A percentile compares a stretch with the other conserved stretches of the same genome.
Conservation (phyloP, 2,329 filamentous ascomycete species). For the Alternaria consortialis region DNA sequence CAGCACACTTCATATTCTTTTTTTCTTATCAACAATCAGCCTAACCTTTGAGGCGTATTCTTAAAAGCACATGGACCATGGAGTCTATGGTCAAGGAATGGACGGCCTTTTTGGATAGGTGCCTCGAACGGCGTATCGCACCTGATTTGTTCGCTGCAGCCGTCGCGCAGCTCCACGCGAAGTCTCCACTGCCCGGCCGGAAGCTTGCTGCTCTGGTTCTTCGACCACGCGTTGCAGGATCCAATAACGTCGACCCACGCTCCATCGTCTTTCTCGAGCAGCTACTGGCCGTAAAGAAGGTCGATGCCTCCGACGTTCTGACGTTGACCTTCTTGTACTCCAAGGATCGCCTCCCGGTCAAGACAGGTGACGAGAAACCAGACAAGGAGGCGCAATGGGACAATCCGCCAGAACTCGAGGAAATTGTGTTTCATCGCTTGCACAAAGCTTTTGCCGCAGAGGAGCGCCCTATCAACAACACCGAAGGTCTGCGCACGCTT, state of each 20-base stretch:
- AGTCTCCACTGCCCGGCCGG: constrained; percentile 46
- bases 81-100: constrained; percentile 47
- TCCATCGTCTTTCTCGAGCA: constrained; percentile 48
- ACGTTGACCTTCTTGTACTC: constrained; percentile 45
- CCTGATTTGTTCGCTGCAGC: constrained; percentile 46
- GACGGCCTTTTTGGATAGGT: constrained; percentile 46
- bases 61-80: constrained; percentile 38
- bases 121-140: constrained; percentile 44
- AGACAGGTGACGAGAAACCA: constrained; percentile 27
- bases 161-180: constrained; percentile 43
- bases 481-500: constrained; percentile 44
- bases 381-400: constrained; percentile 38
- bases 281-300: constrained; percentile 41
- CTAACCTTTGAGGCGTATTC: background rate
- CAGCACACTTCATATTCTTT: constrained; percentile 10
- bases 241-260: constrained; percentile 46
- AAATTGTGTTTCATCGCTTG: constrained; percentile 49
- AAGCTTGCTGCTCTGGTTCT: constrained; percentile 49
- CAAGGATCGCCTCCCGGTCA: constrained; percentile 41
- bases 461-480: constrained; percentile 43
- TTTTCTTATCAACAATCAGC: constrained; percentile 6
- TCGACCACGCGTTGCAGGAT: constrained; percentile 38
- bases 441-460: constrained; percentile 46
- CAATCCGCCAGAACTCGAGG: constrained; percentile 50
- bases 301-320: constrained; percentile 49